Evolutionary conservation across 805 yeast genomes (phyloP).

Genomic region (Zygoascus tannicola): DNA sequence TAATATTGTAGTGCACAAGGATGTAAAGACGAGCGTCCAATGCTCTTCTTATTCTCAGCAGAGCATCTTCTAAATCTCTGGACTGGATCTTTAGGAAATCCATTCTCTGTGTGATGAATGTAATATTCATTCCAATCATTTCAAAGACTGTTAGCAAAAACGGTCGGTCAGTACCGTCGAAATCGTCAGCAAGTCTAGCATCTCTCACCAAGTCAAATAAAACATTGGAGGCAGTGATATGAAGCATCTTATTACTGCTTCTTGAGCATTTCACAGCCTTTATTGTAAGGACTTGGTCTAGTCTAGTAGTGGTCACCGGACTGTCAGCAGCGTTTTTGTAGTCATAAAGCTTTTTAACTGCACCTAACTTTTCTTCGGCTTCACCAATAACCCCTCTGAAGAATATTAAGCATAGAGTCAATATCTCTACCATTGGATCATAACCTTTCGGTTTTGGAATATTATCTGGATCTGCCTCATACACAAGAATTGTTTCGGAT

Average conservation of each 20-base stretch:
- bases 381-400: neutral
- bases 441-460: neutral
- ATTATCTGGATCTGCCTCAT: conserved; percentile 4
- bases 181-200: neutral
- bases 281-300: neutral
- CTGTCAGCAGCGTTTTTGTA: neutral
- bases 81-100: conserved; percentile 8
- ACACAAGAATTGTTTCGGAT: conserved; percentile 6
- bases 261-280: conserved; percentile 11
- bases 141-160: conserved; percentile 11
- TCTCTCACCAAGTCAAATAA: conserved; percentile 10
- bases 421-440: conserved; percentile 8
- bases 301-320: neutral
- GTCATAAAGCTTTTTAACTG: neutral
- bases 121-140: conserved; percentile 25
- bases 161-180: conserved; percentile 3
- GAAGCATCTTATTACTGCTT: conserved; percentile 9
- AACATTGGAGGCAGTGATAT: conserved; percentile 9
- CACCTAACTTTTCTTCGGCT: neutral
- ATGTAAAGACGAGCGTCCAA: conserved; percentile 32
- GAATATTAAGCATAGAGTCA: neutral
- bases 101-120: conserved; percentile 5
- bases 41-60: conserved; percentile 23
- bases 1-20: conserved; percentile 22
- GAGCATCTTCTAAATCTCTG: conserved; percentile 7